A percentile compares a stretch with the other conserved stretches of the same genome.
phyloP scores from a whole-genome alignment of 202 grass and related monocot species.

The Schoenoplectus tabernaemontani region DNA sequence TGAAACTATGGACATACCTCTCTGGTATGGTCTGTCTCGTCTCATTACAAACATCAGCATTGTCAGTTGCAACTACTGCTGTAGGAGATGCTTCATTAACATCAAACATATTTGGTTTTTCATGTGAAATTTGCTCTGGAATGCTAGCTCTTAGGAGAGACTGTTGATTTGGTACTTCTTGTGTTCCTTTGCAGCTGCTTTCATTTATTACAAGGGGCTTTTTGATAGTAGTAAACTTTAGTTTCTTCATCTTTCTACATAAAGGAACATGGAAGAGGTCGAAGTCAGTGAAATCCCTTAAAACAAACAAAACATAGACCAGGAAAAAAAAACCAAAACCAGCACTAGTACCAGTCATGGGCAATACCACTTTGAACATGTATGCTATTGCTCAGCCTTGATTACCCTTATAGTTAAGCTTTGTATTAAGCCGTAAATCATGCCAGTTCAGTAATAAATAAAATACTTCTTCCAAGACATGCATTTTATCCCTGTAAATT shows the following conservation, averaged over 20 bases:
- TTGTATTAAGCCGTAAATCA: background rate
- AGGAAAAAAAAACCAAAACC: background rate
- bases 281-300: slow-evolving; percentile 11
- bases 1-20: slow-evolving; percentile 23
- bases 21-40: slow-evolving; percentile 11
- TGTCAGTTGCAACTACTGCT: slow-evolving; percentile 11
- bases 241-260: slow-evolving; percentile 67
- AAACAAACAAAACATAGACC: background rate
- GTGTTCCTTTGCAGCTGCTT: slow-evolving; percentile 7
- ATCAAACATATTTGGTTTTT: background rate
- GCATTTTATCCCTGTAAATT: too few species aligned
- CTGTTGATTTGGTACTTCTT: background rate
- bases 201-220: slow-evolving; percentile 17
- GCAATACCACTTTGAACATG: background rate
- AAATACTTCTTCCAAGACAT: too few species aligned
- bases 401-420: background rate
- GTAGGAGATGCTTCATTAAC: slow-evolving; percentile 6
- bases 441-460: background rate
- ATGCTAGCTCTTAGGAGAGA: background rate
- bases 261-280: slow-evolving; percentile 21
- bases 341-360: background rate
- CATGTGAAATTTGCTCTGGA: background rate
- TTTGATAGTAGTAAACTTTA: slow-evolving; percentile 25
- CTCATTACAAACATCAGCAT: background rate
- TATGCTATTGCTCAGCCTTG: background rate